Base-by-base conservation (phyloP, 2,329 filamentous ascomycete species). In the Cyphellophora attinorum region DNA sequence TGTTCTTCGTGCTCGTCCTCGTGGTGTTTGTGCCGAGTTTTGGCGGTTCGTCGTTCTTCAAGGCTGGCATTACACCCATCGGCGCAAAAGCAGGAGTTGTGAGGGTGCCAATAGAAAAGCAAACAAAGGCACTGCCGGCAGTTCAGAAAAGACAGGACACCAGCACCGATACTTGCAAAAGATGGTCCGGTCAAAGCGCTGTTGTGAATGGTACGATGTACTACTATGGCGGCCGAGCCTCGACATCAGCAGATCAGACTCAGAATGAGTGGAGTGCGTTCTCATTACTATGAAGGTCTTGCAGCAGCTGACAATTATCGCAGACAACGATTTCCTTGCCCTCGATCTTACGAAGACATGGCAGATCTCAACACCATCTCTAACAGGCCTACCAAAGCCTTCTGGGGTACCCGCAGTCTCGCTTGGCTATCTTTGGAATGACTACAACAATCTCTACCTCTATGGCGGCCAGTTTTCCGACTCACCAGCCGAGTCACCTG, bases 381-480 rank as follows among this genome's bases (percentile, higher is more conserved):
- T 85, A 11, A 72, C 62, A 1, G 78, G 76, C 2, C 65, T 84
- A 8, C 62, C 76, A 13, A 67, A 69, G 41, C 79, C 80, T 1
- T 74, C 71, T 6, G 82, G 81, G 0, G 81, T 81, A 2, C 82
- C 82, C 2, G 68, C 76, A 3, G 72, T 88, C 10, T 72, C 81
- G 0, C 70, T 81, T 29, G 82, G 81, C n/a, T 80, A 79, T 44
- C 66, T 88, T 2, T 88, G 82, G 81, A 74, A 79, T 49, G 81
- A 81, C 29, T 75, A 76, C 50, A 65, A 76, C 35, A 75, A 74
- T 10, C 62, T 88, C 0, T 86, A 71, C 51, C 67, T 86, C 3
- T 88, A 86, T 46, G 82, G 82, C 12, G 82, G 82, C 12, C 67
- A 84, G 46, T 85, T 79, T 48, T 78, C 79, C 1, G 79, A 83